Conservation (phyloP, 2,329 filamentous ascomycete species). For the Diaporthe sp. region DNA sequence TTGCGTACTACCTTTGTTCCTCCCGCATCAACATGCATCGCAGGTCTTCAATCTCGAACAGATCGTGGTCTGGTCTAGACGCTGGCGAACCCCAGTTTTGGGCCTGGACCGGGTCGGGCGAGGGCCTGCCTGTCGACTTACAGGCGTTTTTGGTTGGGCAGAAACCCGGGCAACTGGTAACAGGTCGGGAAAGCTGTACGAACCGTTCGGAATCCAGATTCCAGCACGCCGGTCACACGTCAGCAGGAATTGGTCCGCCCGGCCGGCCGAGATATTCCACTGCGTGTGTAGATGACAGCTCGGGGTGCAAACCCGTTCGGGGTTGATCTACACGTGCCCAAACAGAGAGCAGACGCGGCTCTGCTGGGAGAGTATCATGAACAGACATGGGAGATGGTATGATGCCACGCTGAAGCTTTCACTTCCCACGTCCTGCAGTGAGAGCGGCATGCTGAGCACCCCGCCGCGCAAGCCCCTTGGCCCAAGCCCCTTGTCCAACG, state of each 20-base stretch:
- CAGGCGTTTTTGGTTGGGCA: not conserved
- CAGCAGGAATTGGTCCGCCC: not conserved
- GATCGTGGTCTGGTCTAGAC: constrained; percentile 8
- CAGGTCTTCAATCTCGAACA: not conserved
- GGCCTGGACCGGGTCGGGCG: not conserved
- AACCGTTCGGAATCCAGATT: not conserved
- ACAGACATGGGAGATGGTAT: not conserved
- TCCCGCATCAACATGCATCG: not conserved
- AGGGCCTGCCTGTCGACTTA: not conserved
- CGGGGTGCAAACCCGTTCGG: not conserved
- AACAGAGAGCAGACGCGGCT: not conserved
- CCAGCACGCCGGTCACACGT: not conserved
- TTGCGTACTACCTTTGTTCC: not conserved
- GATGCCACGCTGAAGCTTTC: not conserved
- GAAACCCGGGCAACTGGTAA: not conserved
- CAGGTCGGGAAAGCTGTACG: not conserved
- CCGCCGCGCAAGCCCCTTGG: not conserved
- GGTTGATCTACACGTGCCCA: not conserved
- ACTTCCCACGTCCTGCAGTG: not conserved
- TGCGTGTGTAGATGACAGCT: not conserved
- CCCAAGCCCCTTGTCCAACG: not conserved
- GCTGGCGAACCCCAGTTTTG: not conserved
- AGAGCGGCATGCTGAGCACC: not conserved
- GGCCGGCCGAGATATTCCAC: not conserved
- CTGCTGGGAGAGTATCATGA: not conserved